These are phyloP conservation scores for Torrubiellomyces zombiae DNA, from an alignment of 2,329 filamentous ascomycete genomes.

Conservation along the genomic window DNA sequence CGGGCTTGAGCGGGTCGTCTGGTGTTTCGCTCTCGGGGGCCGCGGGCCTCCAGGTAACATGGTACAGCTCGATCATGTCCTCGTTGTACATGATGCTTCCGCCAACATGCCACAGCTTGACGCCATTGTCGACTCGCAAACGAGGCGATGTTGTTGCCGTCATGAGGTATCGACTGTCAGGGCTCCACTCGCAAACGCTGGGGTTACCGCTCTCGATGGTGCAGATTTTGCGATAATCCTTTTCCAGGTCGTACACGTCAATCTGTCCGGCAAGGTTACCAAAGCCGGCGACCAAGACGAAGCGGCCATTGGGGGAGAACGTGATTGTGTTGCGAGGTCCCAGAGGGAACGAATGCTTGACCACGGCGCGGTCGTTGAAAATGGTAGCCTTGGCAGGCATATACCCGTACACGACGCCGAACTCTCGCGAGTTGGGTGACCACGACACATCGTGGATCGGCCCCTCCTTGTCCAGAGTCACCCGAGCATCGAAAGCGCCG, in stretches of 20 bases:
- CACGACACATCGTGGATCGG: constrained; percentile 97
- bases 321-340: constrained; percentile 85
- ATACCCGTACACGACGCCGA: constrained; percentile 92
- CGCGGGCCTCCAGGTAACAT: constrained; percentile 75
- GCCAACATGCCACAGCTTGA: constrained; percentile 86
- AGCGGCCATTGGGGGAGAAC: constrained; percentile 86
- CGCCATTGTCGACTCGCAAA: constrained; percentile 87
- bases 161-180: constrained; percentile 87
- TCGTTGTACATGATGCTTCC: constrained; percentile 87
- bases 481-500: constrained; percentile 80
- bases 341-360: constrained; percentile 72
- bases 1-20: constrained; percentile 54
- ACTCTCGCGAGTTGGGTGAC: constrained; percentile 95
- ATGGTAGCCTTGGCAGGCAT: constrained; percentile 99
- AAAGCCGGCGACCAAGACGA: constrained; percentile 87
- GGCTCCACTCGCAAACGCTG: constrained; percentile 93
- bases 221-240: constrained; percentile 80
- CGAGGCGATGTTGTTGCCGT: constrained; percentile 95
- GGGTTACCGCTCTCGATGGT: constrained; percentile 93
- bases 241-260: constrained; percentile 91
- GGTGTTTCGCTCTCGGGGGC: constrained; percentile 38
- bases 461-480: constrained; percentile 88
- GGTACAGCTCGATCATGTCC: constrained; percentile 88
- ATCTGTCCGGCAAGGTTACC: constrained; percentile 95
- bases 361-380: constrained; percentile 76